phyloP scores from a whole-genome alignment of 139 green algal genomes.

The Chara braunii region DNA sequence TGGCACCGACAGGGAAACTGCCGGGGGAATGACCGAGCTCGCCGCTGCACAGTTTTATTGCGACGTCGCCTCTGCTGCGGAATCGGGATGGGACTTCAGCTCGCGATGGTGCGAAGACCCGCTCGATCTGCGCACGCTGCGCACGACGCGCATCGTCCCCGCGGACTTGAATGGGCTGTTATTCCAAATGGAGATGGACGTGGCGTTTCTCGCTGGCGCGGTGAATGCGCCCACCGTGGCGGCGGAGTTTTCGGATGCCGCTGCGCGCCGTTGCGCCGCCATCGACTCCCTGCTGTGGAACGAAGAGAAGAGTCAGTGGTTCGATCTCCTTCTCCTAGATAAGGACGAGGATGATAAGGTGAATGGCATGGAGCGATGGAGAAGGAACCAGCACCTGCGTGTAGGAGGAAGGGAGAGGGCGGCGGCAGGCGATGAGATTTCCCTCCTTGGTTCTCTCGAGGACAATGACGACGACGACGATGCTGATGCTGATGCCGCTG shows the following conservation, averaged over 20 bases:
- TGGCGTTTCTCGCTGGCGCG: constrained; percentile 42
- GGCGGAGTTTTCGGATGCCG: constrained; percentile 17
- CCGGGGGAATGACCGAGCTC: not conserved
- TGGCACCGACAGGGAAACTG: constrained; percentile 10
- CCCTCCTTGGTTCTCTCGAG: too few species aligned
- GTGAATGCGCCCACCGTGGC: constrained; percentile 13
- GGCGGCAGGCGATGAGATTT: too few species aligned
- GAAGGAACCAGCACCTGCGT: too few species aligned
- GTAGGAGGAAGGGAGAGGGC: too few species aligned
- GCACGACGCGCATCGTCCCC: constrained; percentile 74
- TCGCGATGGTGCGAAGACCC: constrained; percentile 51
- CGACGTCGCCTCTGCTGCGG: constrained; percentile 74
- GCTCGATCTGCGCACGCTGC: constrained; percentile 47
- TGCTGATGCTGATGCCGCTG: too few species aligned
- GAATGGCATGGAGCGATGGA: too few species aligned
- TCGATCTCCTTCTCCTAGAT: constrained; percentile 52
- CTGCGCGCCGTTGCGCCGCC: constrained; percentile 31
- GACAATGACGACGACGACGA: too few species aligned
- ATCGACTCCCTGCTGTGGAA: constrained; percentile 69
- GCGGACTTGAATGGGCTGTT: constrained; percentile 86
- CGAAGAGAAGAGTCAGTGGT: constrained; percentile 51
- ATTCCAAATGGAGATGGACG: constrained; percentile 49
- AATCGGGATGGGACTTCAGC: constrained; percentile 90
- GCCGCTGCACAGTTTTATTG: constrained; percentile 50
- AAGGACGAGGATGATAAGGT: too few species aligned